phyloP scores from a whole-genome alignment of 2,329 filamentous ascomycete species.

The Chalara sp. region DNA sequence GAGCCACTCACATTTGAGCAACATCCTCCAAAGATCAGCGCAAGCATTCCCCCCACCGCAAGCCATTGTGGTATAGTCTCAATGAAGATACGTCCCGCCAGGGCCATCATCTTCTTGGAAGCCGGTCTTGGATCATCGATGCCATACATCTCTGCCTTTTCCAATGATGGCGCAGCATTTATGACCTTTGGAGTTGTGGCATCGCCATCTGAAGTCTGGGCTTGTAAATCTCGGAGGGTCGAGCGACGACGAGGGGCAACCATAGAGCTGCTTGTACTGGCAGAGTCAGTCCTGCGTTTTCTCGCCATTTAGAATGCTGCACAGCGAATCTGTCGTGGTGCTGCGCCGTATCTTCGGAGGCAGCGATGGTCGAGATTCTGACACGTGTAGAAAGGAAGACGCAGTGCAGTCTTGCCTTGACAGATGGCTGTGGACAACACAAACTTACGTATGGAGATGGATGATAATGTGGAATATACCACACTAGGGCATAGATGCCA shows the following conservation, averaged over 20 bases:
- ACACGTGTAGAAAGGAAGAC: too few relatives aligned
- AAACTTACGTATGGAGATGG: too few relatives aligned
- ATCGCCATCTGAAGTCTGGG: constrained; percentile 26
- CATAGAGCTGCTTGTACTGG: constrained; percentile 31
- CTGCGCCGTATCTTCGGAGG: too few relatives aligned
- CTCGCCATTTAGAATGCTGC: constrained; percentile 21
- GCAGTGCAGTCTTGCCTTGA: too few relatives aligned
- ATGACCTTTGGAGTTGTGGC: constrained; percentile 41
- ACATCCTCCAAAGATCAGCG: constrained; percentile 90
- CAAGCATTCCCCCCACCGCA: constrained; percentile 61
- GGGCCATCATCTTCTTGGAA: constrained; percentile 42
- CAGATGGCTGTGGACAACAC: too few relatives aligned
- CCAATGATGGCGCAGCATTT: constrained; percentile 45
- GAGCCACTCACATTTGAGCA: constrained; percentile 72
- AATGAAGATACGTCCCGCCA: constrained; percentile 46
- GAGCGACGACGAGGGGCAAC: constrained; percentile 38
- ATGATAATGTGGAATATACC: too few relatives aligned
- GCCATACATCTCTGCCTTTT: constrained; percentile 48
- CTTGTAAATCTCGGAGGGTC: constrained; percentile 35
- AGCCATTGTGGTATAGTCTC: constrained; percentile 58
- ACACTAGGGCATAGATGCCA: too few relatives aligned
- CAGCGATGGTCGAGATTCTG: too few relatives aligned
- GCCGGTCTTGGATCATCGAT: constrained; percentile 45
- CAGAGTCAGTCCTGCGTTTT: constrained; percentile 28
- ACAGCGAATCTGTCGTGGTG: too few relatives aligned